Conservation (phyloP, 2,329 filamentous ascomycete genomes). For the Fusarium paranaense region DNA sequence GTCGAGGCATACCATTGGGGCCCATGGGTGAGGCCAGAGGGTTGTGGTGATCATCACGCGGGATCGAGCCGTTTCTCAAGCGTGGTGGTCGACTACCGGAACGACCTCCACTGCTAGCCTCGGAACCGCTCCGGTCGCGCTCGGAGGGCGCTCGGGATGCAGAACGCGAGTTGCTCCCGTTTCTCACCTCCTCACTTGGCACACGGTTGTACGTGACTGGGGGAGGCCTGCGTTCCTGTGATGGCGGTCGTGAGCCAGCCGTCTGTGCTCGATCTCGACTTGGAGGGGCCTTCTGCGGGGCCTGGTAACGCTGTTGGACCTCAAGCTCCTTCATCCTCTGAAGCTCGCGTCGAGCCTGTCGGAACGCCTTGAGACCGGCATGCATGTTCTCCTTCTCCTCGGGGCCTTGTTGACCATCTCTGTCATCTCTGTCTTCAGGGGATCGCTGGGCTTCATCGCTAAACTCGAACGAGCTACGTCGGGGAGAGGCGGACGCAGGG, state of each 20-base stretch:
- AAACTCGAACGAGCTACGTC: conserved; percentile 46
- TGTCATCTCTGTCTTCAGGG: conserved; percentile 28
- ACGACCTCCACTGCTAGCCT: conserved; percentile 61
- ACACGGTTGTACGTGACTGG: conserved; percentile 59
- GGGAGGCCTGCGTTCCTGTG: conserved; percentile 58
- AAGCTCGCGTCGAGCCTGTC: conserved; percentile 67
- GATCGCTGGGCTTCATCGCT: conserved; percentile 29
- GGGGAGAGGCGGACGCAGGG: conserved; percentile 54
- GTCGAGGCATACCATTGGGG: conserved; percentile 44
- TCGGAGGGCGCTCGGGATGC: conserved; percentile 54
- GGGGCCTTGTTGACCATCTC: conserved; percentile 38
- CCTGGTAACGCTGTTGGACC: conserved; percentile 56
- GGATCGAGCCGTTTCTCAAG: conserved; percentile 52
- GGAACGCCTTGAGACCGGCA: conserved; percentile 66
- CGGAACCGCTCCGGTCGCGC: conserved; percentile 66
- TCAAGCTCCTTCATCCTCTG: conserved; percentile 68
- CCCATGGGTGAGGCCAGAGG: conserved; percentile 38
- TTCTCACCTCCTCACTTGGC: conserved; percentile 57
- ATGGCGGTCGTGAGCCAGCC: conserved; percentile 51
- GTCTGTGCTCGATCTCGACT: conserved; percentile 37
- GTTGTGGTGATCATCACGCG: conserved; percentile 52
- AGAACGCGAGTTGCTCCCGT: conserved; percentile 38
- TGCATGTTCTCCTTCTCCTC: conserved; percentile 56
- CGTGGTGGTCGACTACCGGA: conserved; percentile 55
- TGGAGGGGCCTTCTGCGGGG: conserved; percentile 16